phyloP scores from a whole-genome alignment of 1,284 basidiomycete species.

The Rhodotorula sp. region DNA sequence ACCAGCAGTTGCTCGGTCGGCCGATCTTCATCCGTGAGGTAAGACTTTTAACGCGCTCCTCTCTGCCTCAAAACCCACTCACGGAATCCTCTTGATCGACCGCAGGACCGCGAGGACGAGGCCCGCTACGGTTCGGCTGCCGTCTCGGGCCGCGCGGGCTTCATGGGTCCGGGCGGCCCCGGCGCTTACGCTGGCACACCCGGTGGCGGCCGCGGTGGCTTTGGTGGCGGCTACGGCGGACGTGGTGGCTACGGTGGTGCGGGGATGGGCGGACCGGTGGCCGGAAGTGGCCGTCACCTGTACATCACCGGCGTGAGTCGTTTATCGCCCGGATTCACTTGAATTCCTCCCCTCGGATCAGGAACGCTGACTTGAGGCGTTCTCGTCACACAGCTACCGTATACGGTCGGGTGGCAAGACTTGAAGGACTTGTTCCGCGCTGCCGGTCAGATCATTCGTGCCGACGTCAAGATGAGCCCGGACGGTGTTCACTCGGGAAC shows the following conservation, averaged over 20 bases:
- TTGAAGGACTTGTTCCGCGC: conserved; percentile 94
- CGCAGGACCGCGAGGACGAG: conserved; percentile 89
- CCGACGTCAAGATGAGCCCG: conserved; percentile 86
- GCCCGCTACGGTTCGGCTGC: conserved; percentile 91
- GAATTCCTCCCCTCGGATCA: neutral
- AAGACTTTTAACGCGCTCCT: conserved; percentile 28
- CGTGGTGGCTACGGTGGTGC: conserved; percentile 25
- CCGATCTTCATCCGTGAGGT: conserved; percentile 97
- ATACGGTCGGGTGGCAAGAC: conserved; percentile 97
- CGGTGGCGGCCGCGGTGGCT: conserved; percentile 57
- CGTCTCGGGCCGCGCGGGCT: conserved; percentile 58
- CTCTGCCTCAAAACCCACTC: no score
- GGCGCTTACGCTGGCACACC: neutral
- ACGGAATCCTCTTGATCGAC: neutral
- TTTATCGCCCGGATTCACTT: neutral
- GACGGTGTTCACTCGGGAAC: conserved; percentile 66
- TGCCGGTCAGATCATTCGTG: conserved; percentile 87
- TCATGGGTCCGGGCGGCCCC: conserved; percentile 39
- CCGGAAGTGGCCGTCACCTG: conserved; percentile 27
- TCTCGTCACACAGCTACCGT: conserved; percentile 65
- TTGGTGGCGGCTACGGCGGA: conserved; percentile 41
- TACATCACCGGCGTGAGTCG: conserved; percentile 33
- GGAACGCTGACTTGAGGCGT: neutral
- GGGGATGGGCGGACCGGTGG: conserved; percentile 24
- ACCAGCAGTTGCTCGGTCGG: conserved; percentile 81